Evolutionary conservation across 2,329 filamentous ascomycete species (phyloP).

Genomic region (Nemania bipapillata): DNA sequence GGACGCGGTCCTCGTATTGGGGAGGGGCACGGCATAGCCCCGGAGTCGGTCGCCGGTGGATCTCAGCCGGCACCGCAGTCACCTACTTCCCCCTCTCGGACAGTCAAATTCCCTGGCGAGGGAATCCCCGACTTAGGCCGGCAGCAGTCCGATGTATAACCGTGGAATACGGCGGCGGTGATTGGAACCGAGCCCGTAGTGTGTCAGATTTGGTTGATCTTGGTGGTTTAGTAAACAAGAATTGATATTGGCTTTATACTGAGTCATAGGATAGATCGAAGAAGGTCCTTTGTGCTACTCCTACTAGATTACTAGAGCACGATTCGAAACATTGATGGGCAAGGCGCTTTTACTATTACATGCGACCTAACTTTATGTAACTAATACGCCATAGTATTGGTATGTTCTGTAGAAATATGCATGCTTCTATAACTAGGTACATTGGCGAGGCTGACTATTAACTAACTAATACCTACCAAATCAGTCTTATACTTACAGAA

Average conservation of each 20-base stretch:
- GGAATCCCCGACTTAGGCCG: background rate
- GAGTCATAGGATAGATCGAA: background rate
- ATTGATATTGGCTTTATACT: background rate
- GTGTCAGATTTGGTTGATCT: background rate
- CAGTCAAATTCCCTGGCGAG: conserved; percentile 60
- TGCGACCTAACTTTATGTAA: too few relatives aligned
- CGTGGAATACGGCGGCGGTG: background rate
- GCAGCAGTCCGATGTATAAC: background rate
- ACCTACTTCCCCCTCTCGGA: conserved; percentile 47
- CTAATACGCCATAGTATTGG: too few relatives aligned
- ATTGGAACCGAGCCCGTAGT: background rate
- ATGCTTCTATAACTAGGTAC: too few relatives aligned
- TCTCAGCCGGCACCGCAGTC: conserved; percentile 12
- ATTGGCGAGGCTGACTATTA: too few relatives aligned
- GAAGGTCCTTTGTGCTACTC: background rate
- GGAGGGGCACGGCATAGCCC: conserved; percentile 1
- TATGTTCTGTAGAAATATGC: too few relatives aligned
- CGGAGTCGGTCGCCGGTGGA: conserved; percentile 31
- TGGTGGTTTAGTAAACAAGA: too few relatives aligned
- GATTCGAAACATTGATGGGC: too few relatives aligned
- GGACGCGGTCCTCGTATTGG: conserved; percentile 11
- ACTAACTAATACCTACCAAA: too few relatives aligned
- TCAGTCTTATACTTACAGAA: too few relatives aligned
- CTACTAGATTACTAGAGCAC: background rate
- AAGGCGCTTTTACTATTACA: too few relatives aligned